These are phyloP conservation scores for Lachnellula arida DNA, from an alignment of 2,329 filamentous ascomycete species.

Conservation along the genomic window DNA sequence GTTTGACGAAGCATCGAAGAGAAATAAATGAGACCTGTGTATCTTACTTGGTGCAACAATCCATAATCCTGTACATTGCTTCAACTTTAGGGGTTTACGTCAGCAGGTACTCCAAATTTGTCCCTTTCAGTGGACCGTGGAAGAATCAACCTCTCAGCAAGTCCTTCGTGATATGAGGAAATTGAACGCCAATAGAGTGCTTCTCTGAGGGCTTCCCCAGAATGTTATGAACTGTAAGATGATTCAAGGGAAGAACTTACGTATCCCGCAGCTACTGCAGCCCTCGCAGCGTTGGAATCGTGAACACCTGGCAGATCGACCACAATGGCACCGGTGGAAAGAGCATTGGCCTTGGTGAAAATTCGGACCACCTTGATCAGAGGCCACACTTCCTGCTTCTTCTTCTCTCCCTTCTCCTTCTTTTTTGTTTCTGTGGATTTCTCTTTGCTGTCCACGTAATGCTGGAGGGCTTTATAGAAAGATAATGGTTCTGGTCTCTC, in stretches of 20 bases:
- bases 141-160: too few relatives aligned
- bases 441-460: constrained; percentile 25
- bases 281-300: constrained; percentile 45
- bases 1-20: too few relatives aligned
- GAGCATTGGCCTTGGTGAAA: constrained; percentile 41
- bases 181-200: too few relatives aligned
- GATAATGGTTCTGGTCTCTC: constrained; percentile 8
- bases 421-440: constrained; percentile 33
- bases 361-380: constrained; percentile 37
- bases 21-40: too few relatives aligned
- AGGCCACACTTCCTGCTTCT: constrained; percentile 38
- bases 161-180: too few relatives aligned
- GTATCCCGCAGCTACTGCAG: constrained; percentile 45
- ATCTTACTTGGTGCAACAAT: constrained; percentile 50
- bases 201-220: too few relatives aligned
- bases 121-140: background rate
- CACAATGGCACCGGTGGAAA: constrained; percentile 46
- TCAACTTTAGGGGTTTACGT: constrained; percentile 34
- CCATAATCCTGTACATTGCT: constrained; percentile 56
- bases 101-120: background rate
- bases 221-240: too few relatives aligned
- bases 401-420: constrained; percentile 28
- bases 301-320: constrained; percentile 52
- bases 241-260: background rate
- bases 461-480: constrained; percentile 21